Percentiles rank a stretch among this genome's conserved stretches.
Conservation (phyloP, 139 green algal genomes). For the Tetraselmis chui region DNA sequence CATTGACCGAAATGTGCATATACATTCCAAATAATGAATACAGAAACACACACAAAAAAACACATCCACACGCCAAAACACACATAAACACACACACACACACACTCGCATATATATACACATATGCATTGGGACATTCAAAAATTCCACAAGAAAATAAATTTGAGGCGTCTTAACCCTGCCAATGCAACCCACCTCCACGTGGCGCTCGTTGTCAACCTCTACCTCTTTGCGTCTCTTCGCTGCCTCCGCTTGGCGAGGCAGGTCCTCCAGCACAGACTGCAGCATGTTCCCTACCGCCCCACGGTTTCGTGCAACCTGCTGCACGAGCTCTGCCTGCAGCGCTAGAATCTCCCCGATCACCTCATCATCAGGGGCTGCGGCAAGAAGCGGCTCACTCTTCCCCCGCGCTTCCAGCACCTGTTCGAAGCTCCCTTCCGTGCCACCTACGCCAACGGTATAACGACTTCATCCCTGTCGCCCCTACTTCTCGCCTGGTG, state of each 20-base stretch:
- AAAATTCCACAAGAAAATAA: too few species aligned
- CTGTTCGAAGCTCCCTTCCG: constrained; percentile 36
- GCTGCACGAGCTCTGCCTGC: constrained; percentile 60
- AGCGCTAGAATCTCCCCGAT: constrained; percentile 67
- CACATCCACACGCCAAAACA: too few species aligned
- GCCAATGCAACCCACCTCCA: too few species aligned
- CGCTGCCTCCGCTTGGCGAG: constrained; percentile 25
- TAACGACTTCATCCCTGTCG: too few species aligned
- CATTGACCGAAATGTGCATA: too few species aligned
- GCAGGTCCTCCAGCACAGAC: constrained; percentile 39
- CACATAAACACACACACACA: too few species aligned
- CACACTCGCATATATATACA: too few species aligned
- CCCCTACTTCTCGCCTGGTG: too few species aligned
- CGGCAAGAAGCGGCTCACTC: constrained; percentile 37
- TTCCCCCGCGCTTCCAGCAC: constrained; percentile 47
- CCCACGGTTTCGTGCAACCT: constrained; percentile 52
- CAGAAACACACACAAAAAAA: too few species aligned
- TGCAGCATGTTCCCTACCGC: constrained; percentile 34
- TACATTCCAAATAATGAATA: too few species aligned
- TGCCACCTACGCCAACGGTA: constrained; percentile 10
- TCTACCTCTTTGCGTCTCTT: constrained; percentile 24
- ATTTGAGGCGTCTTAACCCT: too few species aligned
- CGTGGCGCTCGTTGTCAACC: constrained; percentile 22
- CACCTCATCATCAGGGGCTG: constrained; percentile 77
- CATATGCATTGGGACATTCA: too few species aligned